These are phyloP conservation scores for Lepidium campestre DNA, from an alignment of 441 rosid genomes.

Conservation along the genomic window DNA sequence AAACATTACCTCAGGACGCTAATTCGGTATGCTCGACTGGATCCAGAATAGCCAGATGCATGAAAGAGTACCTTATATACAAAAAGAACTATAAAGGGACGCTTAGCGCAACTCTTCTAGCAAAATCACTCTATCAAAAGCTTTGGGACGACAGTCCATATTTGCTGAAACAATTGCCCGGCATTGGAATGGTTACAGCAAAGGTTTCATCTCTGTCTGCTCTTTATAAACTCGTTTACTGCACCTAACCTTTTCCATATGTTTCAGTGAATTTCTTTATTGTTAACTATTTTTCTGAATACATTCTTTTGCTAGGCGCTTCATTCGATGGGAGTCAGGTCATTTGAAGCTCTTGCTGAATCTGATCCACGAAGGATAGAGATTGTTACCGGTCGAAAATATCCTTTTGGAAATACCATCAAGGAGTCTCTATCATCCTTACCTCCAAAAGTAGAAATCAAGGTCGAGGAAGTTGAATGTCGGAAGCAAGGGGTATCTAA, in stretches of 20 bases:
- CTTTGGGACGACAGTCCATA: conserved; percentile 97
- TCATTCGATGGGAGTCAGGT: conserved; percentile 77
- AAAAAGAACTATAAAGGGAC: conserved; percentile 82
- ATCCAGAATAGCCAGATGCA: conserved; percentile 85
- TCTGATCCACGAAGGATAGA: conserved; percentile 97
- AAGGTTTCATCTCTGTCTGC: conserved; percentile 48
- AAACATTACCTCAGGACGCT: conserved; percentile 54
- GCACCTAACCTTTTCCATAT: background rate
- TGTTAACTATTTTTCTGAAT: conserved; percentile 4
- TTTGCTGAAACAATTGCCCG: conserved; percentile 89
- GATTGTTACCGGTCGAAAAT: conserved; percentile 88
- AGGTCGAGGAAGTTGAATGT: conserved; percentile 54
- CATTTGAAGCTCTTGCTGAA: conserved; percentile 81
- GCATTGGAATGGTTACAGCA: conserved; percentile 99
- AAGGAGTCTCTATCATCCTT: conserved; percentile 80
- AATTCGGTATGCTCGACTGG: conserved; percentile 83
- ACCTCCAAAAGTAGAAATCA: conserved; percentile 79
- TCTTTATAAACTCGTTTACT: background rate
- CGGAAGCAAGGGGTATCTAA: conserved; percentile 58
- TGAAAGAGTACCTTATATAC: conserved; percentile 85
- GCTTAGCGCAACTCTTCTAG: conserved; percentile 60
- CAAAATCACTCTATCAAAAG: conserved; percentile 88
- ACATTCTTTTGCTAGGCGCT: conserved; percentile 55
- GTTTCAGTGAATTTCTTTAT: background rate
- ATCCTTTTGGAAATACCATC: conserved; percentile 94